Percentiles rank a stretch among this genome's conserved stretches.
Evolutionary conservation across 306 rosid genomes (phyloP).

Genomic region (Malus sylvestris): DNA sequence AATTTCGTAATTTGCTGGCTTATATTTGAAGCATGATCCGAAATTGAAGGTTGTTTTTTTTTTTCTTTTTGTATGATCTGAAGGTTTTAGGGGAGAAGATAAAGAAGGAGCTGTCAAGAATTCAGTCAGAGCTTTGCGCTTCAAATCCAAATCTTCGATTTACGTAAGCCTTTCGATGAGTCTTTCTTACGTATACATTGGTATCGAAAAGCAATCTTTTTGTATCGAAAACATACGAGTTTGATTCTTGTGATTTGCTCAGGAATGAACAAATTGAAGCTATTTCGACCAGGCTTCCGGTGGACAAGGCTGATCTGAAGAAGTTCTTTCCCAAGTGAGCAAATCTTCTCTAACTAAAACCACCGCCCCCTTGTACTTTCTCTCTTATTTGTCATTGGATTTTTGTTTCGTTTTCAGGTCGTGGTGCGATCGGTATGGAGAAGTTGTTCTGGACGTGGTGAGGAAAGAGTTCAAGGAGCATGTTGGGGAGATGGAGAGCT

Average conservation of each 20-base stretch:
- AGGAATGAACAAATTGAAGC: slow-evolving; percentile 56
- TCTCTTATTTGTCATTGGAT: not conserved
- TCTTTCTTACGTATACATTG: not conserved
- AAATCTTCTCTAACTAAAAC: not conserved
- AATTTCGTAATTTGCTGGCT: not conserved
- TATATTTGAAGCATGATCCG: not conserved
- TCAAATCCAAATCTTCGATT: slow-evolving; percentile 66
- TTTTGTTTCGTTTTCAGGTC: slow-evolving; percentile 32
- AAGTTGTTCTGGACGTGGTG: slow-evolving; percentile 69
- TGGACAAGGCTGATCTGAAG: slow-evolving; percentile 48
- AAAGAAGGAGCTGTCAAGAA: slow-evolving; percentile 72
- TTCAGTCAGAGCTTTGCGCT: slow-evolving; percentile 66
- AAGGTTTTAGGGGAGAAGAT: slow-evolving; percentile 74
- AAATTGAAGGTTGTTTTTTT: not conserved
- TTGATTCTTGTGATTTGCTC: not conserved
- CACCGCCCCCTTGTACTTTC: not conserved
- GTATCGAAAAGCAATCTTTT: not conserved
- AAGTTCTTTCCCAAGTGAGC: slow-evolving; percentile 51
- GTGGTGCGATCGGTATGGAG: slow-evolving; percentile 71
- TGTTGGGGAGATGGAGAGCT: slow-evolving; percentile 68
- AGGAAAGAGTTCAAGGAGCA: slow-evolving; percentile 77
- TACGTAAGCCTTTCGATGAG: slow-evolving; percentile 36
- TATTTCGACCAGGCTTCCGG: slow-evolving; percentile 50
- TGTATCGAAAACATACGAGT: not conserved
- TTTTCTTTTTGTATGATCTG: not conserved